A percentile compares a stretch with the other conserved stretches of the same genome.
Evolutionary conservation across 2,329 filamentous ascomycete genomes (phyloP).

Genomic region (Aspergillus novofumigatus): DNA sequence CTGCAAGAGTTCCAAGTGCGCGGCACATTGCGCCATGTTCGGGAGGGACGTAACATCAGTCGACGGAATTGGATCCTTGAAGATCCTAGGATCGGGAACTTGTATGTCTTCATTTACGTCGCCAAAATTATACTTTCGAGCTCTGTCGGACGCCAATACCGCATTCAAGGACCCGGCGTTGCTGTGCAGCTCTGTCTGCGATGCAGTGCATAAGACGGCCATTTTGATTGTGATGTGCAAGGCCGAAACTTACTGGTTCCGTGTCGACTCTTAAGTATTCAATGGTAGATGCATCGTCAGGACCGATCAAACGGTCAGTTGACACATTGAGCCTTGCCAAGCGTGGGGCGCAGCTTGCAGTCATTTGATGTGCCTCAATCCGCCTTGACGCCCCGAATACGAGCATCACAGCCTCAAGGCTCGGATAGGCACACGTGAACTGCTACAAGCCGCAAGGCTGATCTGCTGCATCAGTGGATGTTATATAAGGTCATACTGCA

Average conservation of each 20-base stretch:
- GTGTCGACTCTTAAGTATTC: neutral
- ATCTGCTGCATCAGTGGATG: neutral
- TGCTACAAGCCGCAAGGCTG: neutral
- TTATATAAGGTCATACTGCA: neutral
- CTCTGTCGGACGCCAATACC: neutral
- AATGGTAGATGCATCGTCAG: too few species aligned
- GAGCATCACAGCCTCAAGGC: neutral
- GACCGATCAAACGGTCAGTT: too few species aligned
- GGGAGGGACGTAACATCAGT: conserved; percentile 1
- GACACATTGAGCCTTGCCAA: neutral
- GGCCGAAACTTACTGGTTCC: too few species aligned
- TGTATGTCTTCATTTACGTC: neutral
- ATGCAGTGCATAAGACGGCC: neutral
- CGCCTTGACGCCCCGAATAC: neutral
- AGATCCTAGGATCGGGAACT: neutral
- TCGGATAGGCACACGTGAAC: neutral
- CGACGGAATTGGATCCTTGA: neutral
- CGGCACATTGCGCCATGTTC: conserved; percentile 8
- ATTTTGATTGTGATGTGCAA: neutral
- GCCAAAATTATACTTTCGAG: neutral
- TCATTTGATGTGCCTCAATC: neutral
- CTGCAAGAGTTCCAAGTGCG: conserved; percentile 15
- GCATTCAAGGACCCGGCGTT: neutral
- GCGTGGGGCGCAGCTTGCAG: neutral
- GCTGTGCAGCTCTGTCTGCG: neutral